Percentiles rank a stretch among this genome's conserved stretches.
These are phyloP conservation scores for Phytopythium litorale DNA, from an alignment of 352 stramenopile species.

Conservation along the genomic window DNA sequence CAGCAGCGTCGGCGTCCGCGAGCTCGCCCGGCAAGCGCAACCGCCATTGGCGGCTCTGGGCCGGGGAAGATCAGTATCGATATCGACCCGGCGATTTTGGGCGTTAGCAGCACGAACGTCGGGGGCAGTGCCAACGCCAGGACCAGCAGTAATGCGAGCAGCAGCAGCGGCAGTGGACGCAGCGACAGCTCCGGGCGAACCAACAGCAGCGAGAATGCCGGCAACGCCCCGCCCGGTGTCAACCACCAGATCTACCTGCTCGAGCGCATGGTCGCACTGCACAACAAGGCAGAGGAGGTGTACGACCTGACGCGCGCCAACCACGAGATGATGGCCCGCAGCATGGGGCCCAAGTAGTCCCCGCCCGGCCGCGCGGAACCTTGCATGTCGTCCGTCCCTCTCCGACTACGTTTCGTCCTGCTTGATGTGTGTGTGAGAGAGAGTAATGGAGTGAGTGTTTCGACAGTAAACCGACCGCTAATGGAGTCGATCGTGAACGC, in stretches of 20 bases:
- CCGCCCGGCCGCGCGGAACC: neutral
- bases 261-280: constrained; percentile 33
- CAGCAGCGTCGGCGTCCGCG: neutral
- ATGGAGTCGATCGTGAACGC: neutral
- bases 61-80: neutral
- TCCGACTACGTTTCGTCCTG: neutral
- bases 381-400: neutral
- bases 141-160: neutral
- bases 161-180: neutral
- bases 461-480: neutral
- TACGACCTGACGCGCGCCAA: constrained; percentile 42
- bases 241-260: constrained; percentile 16
- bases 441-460: neutral
- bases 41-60: neutral
- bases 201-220: neutral
- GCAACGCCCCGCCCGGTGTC: neutral
- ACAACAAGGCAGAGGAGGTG: constrained; percentile 33
- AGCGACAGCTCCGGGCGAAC: neutral
- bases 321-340: constrained; percentile 33
- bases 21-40: neutral
- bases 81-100: neutral
- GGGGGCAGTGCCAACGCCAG: neutral
- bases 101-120: neutral
- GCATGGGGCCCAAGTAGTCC: constrained; percentile 2
- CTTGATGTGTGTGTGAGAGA: constrained; percentile 1